Conservation (phyloP, 2,329 filamentous ascomycete species). For the Cladosporium austrohemisphaericum region DNA sequence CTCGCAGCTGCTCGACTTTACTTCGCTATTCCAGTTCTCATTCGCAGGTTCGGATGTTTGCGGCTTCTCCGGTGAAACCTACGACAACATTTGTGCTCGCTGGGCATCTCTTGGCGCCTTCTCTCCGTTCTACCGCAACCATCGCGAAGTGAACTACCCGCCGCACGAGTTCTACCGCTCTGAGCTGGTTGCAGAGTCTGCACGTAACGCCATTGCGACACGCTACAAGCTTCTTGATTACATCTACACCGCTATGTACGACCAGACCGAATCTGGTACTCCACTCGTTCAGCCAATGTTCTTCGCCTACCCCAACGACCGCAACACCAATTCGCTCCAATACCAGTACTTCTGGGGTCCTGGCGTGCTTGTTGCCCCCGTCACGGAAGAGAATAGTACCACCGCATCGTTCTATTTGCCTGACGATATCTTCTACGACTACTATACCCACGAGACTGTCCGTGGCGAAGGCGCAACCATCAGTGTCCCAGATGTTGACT, state of each 20-base stretch:
- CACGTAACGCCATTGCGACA: constrained; percentile 64
- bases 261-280: constrained; percentile 57
- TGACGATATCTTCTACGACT: constrained; percentile 58
- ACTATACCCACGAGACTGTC: constrained; percentile 49
- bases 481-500: constrained; percentile 44
- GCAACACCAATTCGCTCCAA: constrained; percentile 50
- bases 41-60: constrained; percentile 64
- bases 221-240: constrained; percentile 78
- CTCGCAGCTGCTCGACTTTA: constrained; percentile 44
- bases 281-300: constrained; percentile 68
- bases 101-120: constrained; percentile 73
- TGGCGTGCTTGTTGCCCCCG: constrained; percentile 54
- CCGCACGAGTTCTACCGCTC: constrained; percentile 72
- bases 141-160: constrained; percentile 55
- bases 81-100: constrained; percentile 67
- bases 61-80: constrained; percentile 66
- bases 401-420: constrained; percentile 55
- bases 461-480: constrained; percentile 45
- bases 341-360: constrained; percentile 60
- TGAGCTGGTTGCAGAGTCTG: constrained; percentile 59
- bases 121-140: constrained; percentile 71
- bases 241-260: constrained; percentile 68
- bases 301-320: constrained; percentile 63
- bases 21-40: constrained; percentile 46
- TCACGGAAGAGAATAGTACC: constrained; percentile 50